These are phyloP conservation scores for Nakaseomyces glabratus DNA, from an alignment of 1,139 yeast genomes.

Conservation along the genomic window DNA sequence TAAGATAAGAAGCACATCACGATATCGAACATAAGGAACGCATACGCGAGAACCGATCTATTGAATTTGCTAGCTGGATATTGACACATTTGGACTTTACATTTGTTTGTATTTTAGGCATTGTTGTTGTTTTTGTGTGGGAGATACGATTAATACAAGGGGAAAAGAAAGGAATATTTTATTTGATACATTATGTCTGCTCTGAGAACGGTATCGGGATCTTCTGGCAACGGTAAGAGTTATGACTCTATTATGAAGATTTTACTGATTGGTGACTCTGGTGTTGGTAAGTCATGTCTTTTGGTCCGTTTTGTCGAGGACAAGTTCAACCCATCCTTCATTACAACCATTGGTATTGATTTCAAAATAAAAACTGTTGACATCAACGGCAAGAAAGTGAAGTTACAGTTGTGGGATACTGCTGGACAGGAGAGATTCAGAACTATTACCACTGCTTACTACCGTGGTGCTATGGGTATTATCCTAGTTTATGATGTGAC, in stretches of 20 bases:
- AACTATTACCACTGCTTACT: conserved; percentile 96
- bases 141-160: not conserved
- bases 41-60: no score
- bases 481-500: conserved; percentile 92
- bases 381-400: conserved; percentile 83
- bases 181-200: conserved; percentile 21
- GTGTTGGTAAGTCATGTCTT: conserved; percentile 94
- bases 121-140: not conserved
- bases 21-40: no score
- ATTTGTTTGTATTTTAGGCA: not conserved
- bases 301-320: conserved; percentile 92
- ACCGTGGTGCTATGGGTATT: conserved; percentile 98
- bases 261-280: conserved; percentile 91
- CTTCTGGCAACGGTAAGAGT: conserved; percentile 42
- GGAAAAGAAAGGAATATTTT: not conserved
- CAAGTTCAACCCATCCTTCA: conserved; percentile 90
- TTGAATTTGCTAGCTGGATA: no score
- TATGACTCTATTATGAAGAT: conserved; percentile 93
- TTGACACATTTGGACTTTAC: no score
- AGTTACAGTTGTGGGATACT: conserved; percentile 97
- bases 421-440: conserved; percentile 98
- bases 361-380: conserved; percentile 96
- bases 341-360: conserved; percentile 96
- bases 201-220: conserved; percentile 25
- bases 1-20: no score